Evolutionary conservation across 352 stramenopile species (phyloP), one percentile per base, ranked within the genome.

Genomic region (Globisporangium spiculum): DNA sequence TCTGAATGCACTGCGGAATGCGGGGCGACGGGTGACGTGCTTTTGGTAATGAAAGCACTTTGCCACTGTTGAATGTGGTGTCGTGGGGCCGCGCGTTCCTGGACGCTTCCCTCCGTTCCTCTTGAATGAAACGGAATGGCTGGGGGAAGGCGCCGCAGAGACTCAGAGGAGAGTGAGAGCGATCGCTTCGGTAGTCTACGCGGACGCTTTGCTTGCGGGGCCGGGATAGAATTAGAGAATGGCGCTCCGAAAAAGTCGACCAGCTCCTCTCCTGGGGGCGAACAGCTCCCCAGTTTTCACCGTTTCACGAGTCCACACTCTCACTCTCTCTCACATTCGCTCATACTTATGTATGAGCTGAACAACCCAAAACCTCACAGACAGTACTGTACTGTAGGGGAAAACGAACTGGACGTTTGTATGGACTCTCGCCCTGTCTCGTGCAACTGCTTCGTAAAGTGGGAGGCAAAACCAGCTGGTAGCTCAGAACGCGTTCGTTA

Each of bases 151-250:
- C 34, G 58, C 10, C 58, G 57, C 22, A 56, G n/a, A 56, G 50
- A 56, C n/a, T 30, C n/a, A 30, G n/a, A 12, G n/a, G 8, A 55
- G 48, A 55, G 48, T 27, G 38, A 48, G 8, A 20, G 27, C 8
- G 55, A 61, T 30, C 30, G 27, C 38, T 46, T 46, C 38, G 55
- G 55, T 61, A 61, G 55, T 61, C 55, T 61, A 61, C 3, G 55
- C 55, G 27, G 36, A 22, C 57, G 32, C 58, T 63, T 63, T 34
- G 20, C 58, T 63, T 63, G 58, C 24, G 58, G 22, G 36, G 58
- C 32, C 58, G 58, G 36, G 8, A 36, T 64, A 54, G 58, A 64
- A 64, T 64, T 26, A 64, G 58, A 22, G 30, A 64, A 64, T 64
- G 58, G 27, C 30, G 55, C 44, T 52, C 18, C 18, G 44, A 52